phyloP scores from a whole-genome alignment of 2,329 filamentous ascomycete species.

The Phaeomoniella chlamydospora region DNA sequence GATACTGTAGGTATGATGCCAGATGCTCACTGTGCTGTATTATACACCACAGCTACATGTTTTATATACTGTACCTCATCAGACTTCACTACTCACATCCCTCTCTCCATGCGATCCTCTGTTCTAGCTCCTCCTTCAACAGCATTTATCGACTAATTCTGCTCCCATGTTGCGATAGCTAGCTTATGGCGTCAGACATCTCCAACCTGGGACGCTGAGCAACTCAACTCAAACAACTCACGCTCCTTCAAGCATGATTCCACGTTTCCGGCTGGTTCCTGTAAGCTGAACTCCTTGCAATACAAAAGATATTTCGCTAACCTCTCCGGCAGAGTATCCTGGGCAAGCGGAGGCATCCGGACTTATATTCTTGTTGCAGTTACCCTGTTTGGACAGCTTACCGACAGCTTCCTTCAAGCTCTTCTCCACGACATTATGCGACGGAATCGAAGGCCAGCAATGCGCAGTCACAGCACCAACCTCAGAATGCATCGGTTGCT shows the following conservation, averaged over 20 bases:
- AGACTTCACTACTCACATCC: no score
- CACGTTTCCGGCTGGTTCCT: slow-evolving; percentile 5
- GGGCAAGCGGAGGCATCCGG: slow-evolving; percentile 11
- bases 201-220: no score
- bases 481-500: slow-evolving; percentile 1
- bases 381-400: slow-evolving; percentile 1
- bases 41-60: no score
- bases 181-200: not conserved
- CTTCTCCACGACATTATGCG: not conserved
- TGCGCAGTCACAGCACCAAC: slow-evolving; percentile 5
- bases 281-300: not conserved
- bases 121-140: no score
- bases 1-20: no score
- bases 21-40: no score
- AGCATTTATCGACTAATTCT: no score
- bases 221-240: no score
- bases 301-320: not conserved
- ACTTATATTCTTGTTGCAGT: slow-evolving; percentile 6
- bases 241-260: not conserved
- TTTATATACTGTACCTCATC: no score
- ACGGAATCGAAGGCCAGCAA: slow-evolving; percentile 1
- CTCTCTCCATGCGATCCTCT: no score
- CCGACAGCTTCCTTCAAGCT: slow-evolving; percentile 2
- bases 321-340: slow-evolving; percentile 8
- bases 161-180: no score